Conservation (phyloP, 73 alveolate species). For the Uronychia setigera region DNA sequence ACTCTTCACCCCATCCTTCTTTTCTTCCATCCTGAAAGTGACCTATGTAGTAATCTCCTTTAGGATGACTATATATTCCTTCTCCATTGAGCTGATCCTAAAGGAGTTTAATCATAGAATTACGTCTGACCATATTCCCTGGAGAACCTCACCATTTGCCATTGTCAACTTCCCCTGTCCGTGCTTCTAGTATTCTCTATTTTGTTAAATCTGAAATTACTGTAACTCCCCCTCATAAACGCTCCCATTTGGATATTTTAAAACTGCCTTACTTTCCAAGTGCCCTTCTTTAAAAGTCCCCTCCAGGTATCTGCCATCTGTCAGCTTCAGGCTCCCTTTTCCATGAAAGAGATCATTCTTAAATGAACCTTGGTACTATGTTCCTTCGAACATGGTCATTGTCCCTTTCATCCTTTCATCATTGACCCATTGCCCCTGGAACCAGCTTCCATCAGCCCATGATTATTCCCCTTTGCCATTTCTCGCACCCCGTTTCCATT, state of each 20-base stretch:
- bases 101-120: not conserved
- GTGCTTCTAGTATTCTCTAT: not conserved
- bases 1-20: conserved; percentile 9
- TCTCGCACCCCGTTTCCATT: conserved; percentile 36
- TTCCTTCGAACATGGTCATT: conserved; percentile 46
- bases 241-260: conserved; percentile 1
- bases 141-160: not conserved
- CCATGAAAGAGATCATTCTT: conserved; percentile 56
- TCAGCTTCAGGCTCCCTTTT: conserved; percentile 27
- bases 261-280: not conserved
- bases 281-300: conserved; percentile 31
- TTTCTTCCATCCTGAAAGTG: not conserved
- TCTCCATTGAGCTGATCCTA: not conserved
- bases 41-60: not conserved
- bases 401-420: conserved; percentile 42
- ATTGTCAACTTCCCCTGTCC: not conserved
- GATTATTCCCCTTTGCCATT: conserved; percentile 63
- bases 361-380: conserved; percentile 37
- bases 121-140: not conserved
- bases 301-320: conserved; percentile 32
- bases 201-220: not conserved
- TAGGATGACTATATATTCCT: conserved; percentile 25
- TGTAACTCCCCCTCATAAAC: conserved; percentile 2
- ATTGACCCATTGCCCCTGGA: conserved; percentile 46
- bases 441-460: conserved; percentile 54